Evolutionary conservation across 371 early-diverging fungal genomes (phyloP).

Genomic region (Mortierella sp.): DNA sequence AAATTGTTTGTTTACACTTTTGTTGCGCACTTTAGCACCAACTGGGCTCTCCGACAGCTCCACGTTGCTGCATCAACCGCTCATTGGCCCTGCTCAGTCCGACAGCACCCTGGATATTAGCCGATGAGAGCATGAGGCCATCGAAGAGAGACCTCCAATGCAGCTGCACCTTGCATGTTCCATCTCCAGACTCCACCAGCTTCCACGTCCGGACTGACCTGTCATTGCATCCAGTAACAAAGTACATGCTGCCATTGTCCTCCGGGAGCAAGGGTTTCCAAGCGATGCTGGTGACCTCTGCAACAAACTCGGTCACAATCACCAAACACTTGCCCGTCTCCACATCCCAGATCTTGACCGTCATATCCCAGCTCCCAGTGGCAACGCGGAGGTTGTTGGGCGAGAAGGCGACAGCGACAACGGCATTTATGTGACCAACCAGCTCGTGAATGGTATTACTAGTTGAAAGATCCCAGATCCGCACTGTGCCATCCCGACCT

Average conservation of each 20-base stretch:
- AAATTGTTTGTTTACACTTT: too few species aligned
- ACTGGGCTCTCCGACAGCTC: not conserved
- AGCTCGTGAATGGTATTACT: not conserved
- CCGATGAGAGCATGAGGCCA: not conserved
- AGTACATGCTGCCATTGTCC: not conserved
- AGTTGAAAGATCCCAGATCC: not conserved
- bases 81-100: not conserved
- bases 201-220: conserved; percentile 8
- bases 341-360: conserved; percentile 6
- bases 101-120: not conserved
- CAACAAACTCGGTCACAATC: not conserved
- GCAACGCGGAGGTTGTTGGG: not conserved
- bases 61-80: not conserved
- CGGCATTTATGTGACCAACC: not conserved
- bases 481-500: not conserved
- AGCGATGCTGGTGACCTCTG: not conserved
- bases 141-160: not conserved
- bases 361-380: conserved; percentile 5
- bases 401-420: not conserved
- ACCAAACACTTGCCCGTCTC: not conserved
- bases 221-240: not conserved
- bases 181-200: not conserved
- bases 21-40: too few species aligned
- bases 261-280: not conserved
- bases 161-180: not conserved